These are phyloP conservation scores for Salvia hispanica DNA, from an alignment of 257 asterid species.

Conservation along the genomic window DNA sequence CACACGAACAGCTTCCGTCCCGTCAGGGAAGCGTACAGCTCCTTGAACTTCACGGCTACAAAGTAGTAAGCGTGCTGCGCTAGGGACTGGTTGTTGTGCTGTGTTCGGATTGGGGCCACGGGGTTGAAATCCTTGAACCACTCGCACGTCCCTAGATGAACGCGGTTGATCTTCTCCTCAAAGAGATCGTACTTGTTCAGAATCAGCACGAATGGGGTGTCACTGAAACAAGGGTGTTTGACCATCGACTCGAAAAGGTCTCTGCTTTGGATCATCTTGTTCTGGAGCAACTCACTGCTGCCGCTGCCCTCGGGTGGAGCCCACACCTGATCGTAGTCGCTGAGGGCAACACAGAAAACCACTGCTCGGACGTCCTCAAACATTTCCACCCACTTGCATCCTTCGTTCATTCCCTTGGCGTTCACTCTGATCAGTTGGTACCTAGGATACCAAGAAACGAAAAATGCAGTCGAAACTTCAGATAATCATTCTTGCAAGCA, in stretches of 20 bases:
- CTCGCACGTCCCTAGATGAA: conserved; percentile 56
- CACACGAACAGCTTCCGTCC: conserved; percentile 75
- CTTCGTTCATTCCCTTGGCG: conserved; percentile 72
- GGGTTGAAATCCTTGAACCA: conserved; percentile 78
- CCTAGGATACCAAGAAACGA: conserved; percentile 35
- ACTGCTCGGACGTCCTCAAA: conserved; percentile 85
- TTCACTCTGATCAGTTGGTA: conserved; percentile 82
- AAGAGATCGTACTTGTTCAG: conserved; percentile 77
- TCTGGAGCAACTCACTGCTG: conserved; percentile 45
- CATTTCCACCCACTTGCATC: conserved; percentile 96
- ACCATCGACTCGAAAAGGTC: conserved; percentile 71
- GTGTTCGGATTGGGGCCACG: conserved; percentile 40
- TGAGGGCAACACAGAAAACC: conserved; percentile 68
- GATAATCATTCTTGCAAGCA: too few relatives aligned
- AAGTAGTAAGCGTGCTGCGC: conserved; percentile 85
- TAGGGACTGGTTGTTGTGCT: conserved; percentile 62
- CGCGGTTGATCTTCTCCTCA: conserved; percentile 67
- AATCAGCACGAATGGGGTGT: conserved; percentile 69
- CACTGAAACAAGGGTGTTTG: conserved; percentile 74
- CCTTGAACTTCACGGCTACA: conserved; percentile 82
- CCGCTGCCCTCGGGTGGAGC: conserved; percentile 47
- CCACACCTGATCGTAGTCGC: conserved; percentile 73
- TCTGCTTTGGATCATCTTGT: conserved; percentile 76
- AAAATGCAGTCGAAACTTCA: too few relatives aligned
- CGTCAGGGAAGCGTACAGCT: conserved; percentile 63